These are phyloP conservation scores for Fusarium bactridioides DNA, from an alignment of 2,329 filamentous ascomycete genomes.

Conservation along the genomic window DNA sequence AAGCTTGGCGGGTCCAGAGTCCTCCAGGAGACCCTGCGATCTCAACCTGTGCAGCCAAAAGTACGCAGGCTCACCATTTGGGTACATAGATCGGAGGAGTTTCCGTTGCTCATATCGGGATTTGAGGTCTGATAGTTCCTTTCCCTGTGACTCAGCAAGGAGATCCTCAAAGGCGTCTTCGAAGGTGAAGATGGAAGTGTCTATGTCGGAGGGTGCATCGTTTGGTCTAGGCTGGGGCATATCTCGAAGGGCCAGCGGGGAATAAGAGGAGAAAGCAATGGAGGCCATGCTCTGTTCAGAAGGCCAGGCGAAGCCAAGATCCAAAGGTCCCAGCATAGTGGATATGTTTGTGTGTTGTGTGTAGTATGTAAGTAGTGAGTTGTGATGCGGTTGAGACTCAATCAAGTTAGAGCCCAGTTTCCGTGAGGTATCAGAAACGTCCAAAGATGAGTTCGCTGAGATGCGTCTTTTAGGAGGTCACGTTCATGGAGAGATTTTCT, in stretches of 20 bases:
- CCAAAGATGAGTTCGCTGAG: constrained; percentile 46
- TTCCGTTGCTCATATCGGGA: constrained; percentile 47
- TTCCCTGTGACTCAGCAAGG: constrained; percentile 55
- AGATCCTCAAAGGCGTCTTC: constrained; percentile 67
- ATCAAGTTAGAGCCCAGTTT: constrained; percentile 32
- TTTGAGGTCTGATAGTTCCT: constrained; percentile 51
- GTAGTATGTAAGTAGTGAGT: not conserved
- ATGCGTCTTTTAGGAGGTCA: constrained; percentile 22
- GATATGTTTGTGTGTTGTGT: constrained; percentile 8
- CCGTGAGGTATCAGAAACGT: not conserved
- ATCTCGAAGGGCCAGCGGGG: constrained; percentile 49
- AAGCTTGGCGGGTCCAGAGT: constrained; percentile 35
- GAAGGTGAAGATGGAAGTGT: constrained; percentile 57
- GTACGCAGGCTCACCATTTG: constrained; percentile 50
- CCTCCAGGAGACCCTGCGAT: constrained; percentile 49
- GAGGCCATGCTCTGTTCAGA: constrained; percentile 32
- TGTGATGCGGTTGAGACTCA: constrained; percentile 21
- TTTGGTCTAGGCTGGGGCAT: constrained; percentile 58
- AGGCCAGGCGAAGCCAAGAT: constrained; percentile 25
- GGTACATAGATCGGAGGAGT: constrained; percentile 50
- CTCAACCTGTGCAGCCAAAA: constrained; percentile 53
- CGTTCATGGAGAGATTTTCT: not conserved
- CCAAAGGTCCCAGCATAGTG: constrained; percentile 33
- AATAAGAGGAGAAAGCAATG: constrained; percentile 42
- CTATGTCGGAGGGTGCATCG: constrained; percentile 50